phyloP scores from a whole-genome alignment of 352 stramenopile genomes.

The Phytophthora constricta region DNA sequence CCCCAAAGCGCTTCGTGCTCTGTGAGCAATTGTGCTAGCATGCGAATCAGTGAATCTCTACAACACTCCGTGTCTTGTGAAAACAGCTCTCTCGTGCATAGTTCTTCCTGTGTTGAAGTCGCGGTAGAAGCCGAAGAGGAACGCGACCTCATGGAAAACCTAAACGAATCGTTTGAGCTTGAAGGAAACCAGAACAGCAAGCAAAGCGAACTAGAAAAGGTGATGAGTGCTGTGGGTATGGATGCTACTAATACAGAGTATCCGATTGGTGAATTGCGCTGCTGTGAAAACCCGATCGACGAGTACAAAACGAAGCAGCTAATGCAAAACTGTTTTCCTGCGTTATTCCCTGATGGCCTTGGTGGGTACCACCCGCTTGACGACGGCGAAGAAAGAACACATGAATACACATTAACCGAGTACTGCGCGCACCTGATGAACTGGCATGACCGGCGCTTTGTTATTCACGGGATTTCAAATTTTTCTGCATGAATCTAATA shows the following conservation, averaged over 20 bases:
- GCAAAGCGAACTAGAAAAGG: background rate
- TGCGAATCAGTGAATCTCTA: too few relatives aligned
- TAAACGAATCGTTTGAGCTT: background rate
- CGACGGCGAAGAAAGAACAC: background rate
- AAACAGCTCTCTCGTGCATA: too few relatives aligned
- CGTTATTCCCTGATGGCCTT: background rate
- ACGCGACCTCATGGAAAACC: too few relatives aligned
- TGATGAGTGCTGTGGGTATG: background rate
- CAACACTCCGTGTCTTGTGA: too few relatives aligned
- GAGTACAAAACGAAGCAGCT: background rate
- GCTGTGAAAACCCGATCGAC: background rate
- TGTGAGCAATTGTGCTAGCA: too few relatives aligned
- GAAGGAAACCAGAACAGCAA: background rate
- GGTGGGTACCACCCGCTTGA: background rate
- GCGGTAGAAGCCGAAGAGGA: too few relatives aligned
- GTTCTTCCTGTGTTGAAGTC: too few relatives aligned
- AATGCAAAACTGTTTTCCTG: constrained; percentile 3
- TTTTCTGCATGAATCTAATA: background rate
- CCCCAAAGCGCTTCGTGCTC: too few relatives aligned
- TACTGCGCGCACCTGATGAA: constrained; percentile 9
- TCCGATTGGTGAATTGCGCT: background rate
- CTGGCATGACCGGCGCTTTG: constrained; percentile 1
- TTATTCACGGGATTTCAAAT: constrained; percentile 5
- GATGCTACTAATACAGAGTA: background rate
- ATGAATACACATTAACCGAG: background rate